Conservation (phyloP, 345 rosid genomes). For the Salix viminalis region DNA sequence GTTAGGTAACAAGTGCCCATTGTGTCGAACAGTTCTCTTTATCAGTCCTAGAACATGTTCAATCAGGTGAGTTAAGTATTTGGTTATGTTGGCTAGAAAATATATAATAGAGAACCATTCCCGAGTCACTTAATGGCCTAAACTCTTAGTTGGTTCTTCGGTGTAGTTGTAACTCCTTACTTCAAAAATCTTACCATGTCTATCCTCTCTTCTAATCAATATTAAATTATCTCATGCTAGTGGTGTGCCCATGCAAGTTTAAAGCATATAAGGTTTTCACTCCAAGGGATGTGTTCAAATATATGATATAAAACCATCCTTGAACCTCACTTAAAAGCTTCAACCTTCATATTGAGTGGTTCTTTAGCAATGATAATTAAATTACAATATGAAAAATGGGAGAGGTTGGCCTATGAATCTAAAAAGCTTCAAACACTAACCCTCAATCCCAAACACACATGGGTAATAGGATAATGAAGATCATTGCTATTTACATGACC, state of each 20-base stretch:
- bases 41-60: slow-evolving; percentile 80
- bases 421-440: background rate
- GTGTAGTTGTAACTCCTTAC: background rate
- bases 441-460: background rate
- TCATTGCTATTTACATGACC: background rate
- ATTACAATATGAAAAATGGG: background rate
- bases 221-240: background rate
- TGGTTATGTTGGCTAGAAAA: background rate
- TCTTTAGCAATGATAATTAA: background rate
- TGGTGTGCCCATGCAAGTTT: background rate
- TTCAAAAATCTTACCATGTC: background rate
- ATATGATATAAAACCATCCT: background rate
- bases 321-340: background rate
- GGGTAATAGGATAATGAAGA: background rate
- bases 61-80: slow-evolving; percentile 49
- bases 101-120: background rate
- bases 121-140: background rate
- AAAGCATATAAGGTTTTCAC: background rate
- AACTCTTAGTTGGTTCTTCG: background rate
- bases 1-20: slow-evolving; percentile 90
- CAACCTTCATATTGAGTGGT: background rate
- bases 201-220: background rate
- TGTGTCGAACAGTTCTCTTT: slow-evolving; percentile 87
- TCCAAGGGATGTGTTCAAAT: background rate
- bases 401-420: background rate